Evolutionary conservation across 192 early-diverging fungal genomes (phyloP).

Genomic region (Coemansia sp.): DNA sequence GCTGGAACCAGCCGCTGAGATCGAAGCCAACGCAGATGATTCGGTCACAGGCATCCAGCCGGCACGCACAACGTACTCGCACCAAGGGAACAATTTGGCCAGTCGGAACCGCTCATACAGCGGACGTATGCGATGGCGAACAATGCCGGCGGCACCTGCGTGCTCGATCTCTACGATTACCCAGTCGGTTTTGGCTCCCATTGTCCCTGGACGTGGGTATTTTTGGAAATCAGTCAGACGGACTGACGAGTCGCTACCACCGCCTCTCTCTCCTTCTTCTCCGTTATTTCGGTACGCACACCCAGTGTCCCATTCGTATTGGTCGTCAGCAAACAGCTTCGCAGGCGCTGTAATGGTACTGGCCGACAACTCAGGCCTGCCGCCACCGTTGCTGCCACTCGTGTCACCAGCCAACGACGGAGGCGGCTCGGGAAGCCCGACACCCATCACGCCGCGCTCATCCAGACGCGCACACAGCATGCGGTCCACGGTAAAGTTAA

Average conservation of each 20-base stretch:
- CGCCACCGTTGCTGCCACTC: not conserved
- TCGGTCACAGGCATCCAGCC: conserved; percentile 10
- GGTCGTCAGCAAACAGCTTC: conserved; percentile 7
- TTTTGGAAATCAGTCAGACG: conserved; percentile 4
- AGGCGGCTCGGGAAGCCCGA: conserved; percentile 16
- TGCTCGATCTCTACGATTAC: conserved; percentile 13
- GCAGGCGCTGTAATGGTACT: not conserved
- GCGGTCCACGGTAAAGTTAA: not conserved
- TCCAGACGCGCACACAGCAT: conserved; percentile 25
- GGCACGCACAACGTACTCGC: conserved; percentile 21
- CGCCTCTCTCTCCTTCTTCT: not conserved
- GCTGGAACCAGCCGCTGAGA: not conserved
- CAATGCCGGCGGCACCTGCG: not conserved
- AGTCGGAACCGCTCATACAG: conserved; percentile 1
- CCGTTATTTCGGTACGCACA: not conserved
- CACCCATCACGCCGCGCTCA: conserved; percentile 7
- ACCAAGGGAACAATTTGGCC: conserved; percentile 15
- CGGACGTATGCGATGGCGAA: conserved; percentile 5
- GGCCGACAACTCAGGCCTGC: not conserved
- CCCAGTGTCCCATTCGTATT: conserved; percentile 11
- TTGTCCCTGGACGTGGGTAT: conserved; percentile 23
- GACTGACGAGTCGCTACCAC: not conserved
- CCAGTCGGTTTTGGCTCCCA: conserved; percentile 13
- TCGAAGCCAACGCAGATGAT: too few relatives aligned
- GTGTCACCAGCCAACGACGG: not conserved